Percentiles rank a stretch among this genome's conserved stretches.
These are phyloP conservation scores for Silybum marianum DNA, from an alignment of 129 eudicot genomes.

Conservation along the genomic window DNA sequence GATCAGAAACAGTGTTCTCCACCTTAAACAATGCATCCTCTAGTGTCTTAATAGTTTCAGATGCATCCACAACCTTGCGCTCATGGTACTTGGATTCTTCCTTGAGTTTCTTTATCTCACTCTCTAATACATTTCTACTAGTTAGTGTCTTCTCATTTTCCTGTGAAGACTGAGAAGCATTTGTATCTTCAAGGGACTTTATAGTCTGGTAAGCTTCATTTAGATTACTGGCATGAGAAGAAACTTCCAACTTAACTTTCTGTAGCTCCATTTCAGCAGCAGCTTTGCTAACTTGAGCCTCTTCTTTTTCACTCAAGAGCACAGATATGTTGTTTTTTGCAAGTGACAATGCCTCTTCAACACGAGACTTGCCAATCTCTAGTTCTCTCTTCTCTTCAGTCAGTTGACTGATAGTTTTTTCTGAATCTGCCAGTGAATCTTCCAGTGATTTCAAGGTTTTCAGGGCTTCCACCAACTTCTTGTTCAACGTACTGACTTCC, in stretches of 20 bases:
- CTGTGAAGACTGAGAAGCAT: slow-evolving; percentile 50
- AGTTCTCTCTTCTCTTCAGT: slow-evolving; percentile 63
- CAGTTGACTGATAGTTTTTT: slow-evolving; percentile 45
- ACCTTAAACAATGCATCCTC: slow-evolving; percentile 49
- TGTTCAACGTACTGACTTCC: slow-evolving; percentile 44
- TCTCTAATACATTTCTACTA: slow-evolving; percentile 49
- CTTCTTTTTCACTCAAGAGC: slow-evolving; percentile 67
- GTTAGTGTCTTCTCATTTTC: slow-evolving; percentile 55
- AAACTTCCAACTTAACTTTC: slow-evolving; percentile 58
- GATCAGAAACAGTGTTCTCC: slow-evolving; percentile 45
- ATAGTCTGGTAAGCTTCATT: slow-evolving; percentile 61
- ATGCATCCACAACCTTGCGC: slow-evolving; percentile 51
- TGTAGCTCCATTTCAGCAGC: slow-evolving; percentile 61
- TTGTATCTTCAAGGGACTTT: slow-evolving; percentile 71
- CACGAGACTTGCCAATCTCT: slow-evolving; percentile 42
- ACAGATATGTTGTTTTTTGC: slow-evolving; percentile 59
- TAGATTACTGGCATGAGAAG: slow-evolving; percentile 47
- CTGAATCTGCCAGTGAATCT: slow-evolving; percentile 59
- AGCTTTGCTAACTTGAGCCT: slow-evolving; percentile 53
- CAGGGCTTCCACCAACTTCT: slow-evolving; percentile 47
- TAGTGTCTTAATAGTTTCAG: slow-evolving; percentile 45
- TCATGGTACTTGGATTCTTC: slow-evolving; percentile 60
- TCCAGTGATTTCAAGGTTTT: slow-evolving; percentile 45
- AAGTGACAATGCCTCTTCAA: slow-evolving; percentile 55
- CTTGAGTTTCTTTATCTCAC: slow-evolving; percentile 70